Conservation (phyloP, 164 flowering plant species). For the Liquidambar formosana region DNA sequence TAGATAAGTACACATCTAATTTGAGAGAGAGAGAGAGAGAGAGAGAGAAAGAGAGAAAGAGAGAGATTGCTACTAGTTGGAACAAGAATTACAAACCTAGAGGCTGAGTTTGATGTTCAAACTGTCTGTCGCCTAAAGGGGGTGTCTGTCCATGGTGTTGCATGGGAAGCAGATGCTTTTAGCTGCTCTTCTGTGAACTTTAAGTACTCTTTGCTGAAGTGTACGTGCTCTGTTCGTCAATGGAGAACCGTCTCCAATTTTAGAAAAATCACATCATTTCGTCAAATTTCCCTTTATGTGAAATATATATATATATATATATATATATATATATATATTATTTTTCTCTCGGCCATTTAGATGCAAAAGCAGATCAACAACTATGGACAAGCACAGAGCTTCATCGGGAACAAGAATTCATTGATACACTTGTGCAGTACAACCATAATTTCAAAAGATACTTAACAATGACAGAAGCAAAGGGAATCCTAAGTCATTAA, state of each 20-base stretch:
- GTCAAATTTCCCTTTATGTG: neutral
- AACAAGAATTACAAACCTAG: constrained; percentile 33
- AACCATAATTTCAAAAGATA: neutral
- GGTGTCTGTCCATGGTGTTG: constrained; percentile 34
- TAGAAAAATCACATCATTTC: neutral
- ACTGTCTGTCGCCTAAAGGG: constrained; percentile 23
- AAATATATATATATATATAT: no score
- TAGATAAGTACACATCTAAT: neutral
- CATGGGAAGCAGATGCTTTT: constrained; percentile 43
- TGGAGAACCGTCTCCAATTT: constrained; percentile 43
- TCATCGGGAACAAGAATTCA: no score
- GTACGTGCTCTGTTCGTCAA: constrained; percentile 31
- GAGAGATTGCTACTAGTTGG: no score
- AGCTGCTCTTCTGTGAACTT: constrained; percentile 68
- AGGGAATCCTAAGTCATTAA: no score
- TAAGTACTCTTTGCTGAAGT: constrained; percentile 50
- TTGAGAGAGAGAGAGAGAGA: constrained; percentile 2
- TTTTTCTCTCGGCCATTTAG: neutral
- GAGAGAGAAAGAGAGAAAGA: neutral
- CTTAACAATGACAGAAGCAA: no score
- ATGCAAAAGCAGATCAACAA: neutral
- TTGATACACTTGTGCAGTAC: no score
- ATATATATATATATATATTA: no score
- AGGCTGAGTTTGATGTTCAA: constrained; percentile 30
- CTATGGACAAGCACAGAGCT: neutral